Evolutionary conservation across 345 rosid species (phyloP).

Genomic region (Viola odorata): DNA sequence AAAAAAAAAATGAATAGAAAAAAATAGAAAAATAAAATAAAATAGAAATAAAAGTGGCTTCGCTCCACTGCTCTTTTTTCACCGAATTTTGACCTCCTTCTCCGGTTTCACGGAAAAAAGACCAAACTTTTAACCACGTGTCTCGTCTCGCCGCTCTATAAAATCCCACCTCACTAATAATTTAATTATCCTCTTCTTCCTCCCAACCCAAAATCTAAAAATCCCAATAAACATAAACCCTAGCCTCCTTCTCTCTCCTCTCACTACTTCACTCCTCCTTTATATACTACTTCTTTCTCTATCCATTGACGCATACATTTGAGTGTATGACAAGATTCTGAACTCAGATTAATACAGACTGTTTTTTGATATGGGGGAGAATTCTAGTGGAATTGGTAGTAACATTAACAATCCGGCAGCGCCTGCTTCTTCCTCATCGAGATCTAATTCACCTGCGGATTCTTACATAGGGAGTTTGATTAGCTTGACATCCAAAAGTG

Average conservation of each 20-base stretch:
- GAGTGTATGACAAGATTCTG: no score
- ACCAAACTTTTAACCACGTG: no score
- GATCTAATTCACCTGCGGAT: constrained; percentile 59
- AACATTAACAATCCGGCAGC: constrained; percentile 7
- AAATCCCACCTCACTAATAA: background rate
- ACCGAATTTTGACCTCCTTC: no score
- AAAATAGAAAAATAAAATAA: background rate
- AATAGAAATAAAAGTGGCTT: background rate
- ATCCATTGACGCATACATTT: no score
- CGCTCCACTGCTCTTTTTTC: no score
- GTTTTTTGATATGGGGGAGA: no score
- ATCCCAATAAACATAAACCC: constrained; percentile 20
- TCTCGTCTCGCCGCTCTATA: no score
- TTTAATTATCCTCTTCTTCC: background rate
- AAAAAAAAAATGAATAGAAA: background rate
- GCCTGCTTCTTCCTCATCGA: constrained; percentile 44
- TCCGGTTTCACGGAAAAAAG: no score
- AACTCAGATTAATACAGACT: no score
- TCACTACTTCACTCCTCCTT: no score
- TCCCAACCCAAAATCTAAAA: constrained; percentile 32
- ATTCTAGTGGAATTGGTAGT: background rate
- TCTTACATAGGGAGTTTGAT: constrained; percentile 96
- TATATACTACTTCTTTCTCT: no score
- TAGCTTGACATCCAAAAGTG: constrained; percentile 92
- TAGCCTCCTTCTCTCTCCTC: constrained; percentile 15